These are phyloP conservation scores for Colletotrichum sp. DNA, from an alignment of 2,329 filamentous ascomycete species.

Conservation along the genomic window DNA sequence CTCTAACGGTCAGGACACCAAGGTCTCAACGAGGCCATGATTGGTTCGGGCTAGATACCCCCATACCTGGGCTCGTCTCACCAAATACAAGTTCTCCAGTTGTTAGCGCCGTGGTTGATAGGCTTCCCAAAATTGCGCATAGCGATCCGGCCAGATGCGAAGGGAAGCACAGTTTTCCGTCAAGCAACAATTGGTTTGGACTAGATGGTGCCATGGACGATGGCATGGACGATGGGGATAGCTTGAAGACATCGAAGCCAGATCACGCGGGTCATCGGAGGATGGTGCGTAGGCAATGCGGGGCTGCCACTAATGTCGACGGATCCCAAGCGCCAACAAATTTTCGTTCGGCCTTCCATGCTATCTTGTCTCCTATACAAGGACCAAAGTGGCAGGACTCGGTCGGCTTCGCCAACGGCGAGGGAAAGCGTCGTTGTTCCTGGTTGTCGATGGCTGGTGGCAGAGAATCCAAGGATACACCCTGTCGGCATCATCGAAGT, in stretches of 20 bases:
- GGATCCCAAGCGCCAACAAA: slow-evolving; percentile 10
- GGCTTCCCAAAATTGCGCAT: neutral
- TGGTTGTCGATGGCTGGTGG: slow-evolving; percentile 8
- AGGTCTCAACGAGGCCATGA: neutral
- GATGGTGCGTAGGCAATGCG: neutral
- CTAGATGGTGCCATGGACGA: slow-evolving; percentile 2
- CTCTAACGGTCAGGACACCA: neutral
- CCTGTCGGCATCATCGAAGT: slow-evolving; percentile 9
- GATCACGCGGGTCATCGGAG: neutral
- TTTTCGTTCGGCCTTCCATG: neutral
- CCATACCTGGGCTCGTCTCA: neutral
- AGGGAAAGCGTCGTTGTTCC: slow-evolving; percentile 1
- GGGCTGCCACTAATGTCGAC: slow-evolving; percentile 3
- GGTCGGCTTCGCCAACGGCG: neutral
- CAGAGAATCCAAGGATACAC: slow-evolving; percentile 13
- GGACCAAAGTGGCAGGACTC: neutral
- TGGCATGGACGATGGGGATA: neutral
- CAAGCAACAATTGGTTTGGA: slow-evolving; percentile 17
- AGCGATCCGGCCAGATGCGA: neutral
- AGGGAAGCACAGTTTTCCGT: neutral
- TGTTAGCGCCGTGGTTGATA: neutral
- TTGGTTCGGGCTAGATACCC: slow-evolving; percentile 17
- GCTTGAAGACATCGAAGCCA: neutral
- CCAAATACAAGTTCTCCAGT: neutral
- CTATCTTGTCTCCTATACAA: neutral